Conservation (phyloP, 2,329 filamentous ascomycete species). For the Dactylellina cionopaga region DNA sequence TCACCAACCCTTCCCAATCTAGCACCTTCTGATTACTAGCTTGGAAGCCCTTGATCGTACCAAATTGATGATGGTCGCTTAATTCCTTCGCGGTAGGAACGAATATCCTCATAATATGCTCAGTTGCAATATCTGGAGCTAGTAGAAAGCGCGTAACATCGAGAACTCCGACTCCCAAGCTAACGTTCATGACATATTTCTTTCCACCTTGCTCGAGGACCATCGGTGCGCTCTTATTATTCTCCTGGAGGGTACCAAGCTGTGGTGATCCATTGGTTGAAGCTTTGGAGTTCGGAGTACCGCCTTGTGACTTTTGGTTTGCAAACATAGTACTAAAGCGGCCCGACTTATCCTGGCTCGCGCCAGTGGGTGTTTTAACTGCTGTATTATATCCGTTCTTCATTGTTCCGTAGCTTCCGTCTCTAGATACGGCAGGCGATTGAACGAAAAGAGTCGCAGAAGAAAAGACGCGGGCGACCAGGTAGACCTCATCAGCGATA, state of each 20-base stretch:
- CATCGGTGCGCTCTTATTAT: constrained; percentile 36
- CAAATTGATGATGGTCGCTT: constrained; percentile 45
- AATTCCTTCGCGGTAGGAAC: constrained; percentile 54
- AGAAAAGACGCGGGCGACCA: constrained; percentile 82
- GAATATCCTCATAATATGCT: constrained; percentile 57
- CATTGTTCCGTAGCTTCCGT: constrained; percentile 45
- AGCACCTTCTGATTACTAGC: constrained; percentile 51
- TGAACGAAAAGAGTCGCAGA: constrained; percentile 50
- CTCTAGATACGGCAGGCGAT: constrained; percentile 62
- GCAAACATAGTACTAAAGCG: constrained; percentile 51
- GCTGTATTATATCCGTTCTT: constrained; percentile 40
- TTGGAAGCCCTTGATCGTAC: constrained; percentile 49
- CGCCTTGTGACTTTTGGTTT: constrained; percentile 22
- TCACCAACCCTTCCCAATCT: constrained; percentile 57
- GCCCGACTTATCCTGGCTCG: constrained; percentile 26
- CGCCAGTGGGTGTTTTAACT: constrained; percentile 24
- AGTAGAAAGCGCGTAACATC: constrained; percentile 57
- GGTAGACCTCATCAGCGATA: constrained; percentile 77
- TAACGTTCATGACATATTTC: constrained; percentile 46
- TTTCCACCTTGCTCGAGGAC: constrained; percentile 39
- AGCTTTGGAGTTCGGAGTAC: background rate
- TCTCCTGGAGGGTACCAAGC: constrained; percentile 34
- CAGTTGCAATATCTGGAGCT: constrained; percentile 55
- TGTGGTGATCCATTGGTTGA: constrained; percentile 42
- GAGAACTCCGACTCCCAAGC: constrained; percentile 57